Evolutionary conservation across 2,329 filamentous ascomycete genomes (phyloP).

Genomic region (Penicillium sp.): DNA sequence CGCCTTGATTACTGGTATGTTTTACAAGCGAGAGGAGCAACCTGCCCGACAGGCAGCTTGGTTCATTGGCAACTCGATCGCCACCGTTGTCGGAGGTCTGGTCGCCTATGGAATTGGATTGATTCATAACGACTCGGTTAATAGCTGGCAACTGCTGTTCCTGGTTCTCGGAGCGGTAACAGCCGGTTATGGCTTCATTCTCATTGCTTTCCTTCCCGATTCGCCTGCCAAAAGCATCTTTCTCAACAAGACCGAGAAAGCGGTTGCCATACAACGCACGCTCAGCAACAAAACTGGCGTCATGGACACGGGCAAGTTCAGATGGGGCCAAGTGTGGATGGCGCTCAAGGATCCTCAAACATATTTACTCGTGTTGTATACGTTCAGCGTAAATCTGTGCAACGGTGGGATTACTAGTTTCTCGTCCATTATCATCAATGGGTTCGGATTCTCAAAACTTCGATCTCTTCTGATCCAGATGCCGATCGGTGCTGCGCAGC

Average conservation of each 20-base stretch:
- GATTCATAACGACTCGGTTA: conserved; percentile 21
- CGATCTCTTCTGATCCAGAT: conserved; percentile 43
- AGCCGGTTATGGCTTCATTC: conserved; percentile 24
- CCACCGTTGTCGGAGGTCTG: conserved; percentile 34
- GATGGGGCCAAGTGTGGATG: conserved; percentile 46
- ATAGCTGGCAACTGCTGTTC: conserved; percentile 38
- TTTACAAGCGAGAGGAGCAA: conserved; percentile 39
- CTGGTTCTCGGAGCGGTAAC: conserved; percentile 36
- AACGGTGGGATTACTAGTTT: conserved; percentile 43
- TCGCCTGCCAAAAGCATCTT: conserved; percentile 34
- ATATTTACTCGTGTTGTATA: conserved; percentile 39
- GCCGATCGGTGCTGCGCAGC: conserved; percentile 38
- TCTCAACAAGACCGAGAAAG: conserved; percentile 44
- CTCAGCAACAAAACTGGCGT: conserved; percentile 57
- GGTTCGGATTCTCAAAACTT: conserved; percentile 44
- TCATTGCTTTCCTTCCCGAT: conserved; percentile 23
- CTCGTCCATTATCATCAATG: conserved; percentile 38
- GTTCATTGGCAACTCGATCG: conserved; percentile 41
- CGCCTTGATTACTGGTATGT: conserved; percentile 43
- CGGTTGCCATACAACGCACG: conserved; percentile 58
- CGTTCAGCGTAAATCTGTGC: conserved; percentile 37
- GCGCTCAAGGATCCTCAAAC: conserved; percentile 36
- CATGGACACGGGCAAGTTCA: conserved; percentile 54
- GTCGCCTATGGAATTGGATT: conserved; percentile 35
- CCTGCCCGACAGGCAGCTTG: conserved; percentile 39